Percentiles rank a stretch among this genome's conserved stretches.
These are phyloP conservation scores for Macrophomina phaseolina DNA, from an alignment of 2,329 filamentous ascomycete species.

Conservation along the genomic window DNA sequence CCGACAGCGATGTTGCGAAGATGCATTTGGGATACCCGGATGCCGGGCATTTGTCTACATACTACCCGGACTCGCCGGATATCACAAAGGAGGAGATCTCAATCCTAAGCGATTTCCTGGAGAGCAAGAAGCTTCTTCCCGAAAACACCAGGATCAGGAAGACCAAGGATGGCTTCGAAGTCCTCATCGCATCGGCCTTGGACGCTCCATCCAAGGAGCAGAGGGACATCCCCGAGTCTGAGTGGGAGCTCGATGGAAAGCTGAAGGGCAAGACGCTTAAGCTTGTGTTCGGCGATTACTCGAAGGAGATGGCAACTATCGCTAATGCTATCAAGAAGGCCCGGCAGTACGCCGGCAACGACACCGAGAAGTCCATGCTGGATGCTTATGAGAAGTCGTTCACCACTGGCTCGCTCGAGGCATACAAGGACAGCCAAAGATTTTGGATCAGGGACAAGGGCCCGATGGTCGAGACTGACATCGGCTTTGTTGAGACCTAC, in stretches of 20 bases:
- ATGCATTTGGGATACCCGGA: constrained; percentile 59
- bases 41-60: constrained; percentile 55
- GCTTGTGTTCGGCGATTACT: constrained; percentile 54
- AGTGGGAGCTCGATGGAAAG: constrained; percentile 52
- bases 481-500: constrained; percentile 63
- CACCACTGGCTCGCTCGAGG: constrained; percentile 55
- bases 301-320: constrained; percentile 54
- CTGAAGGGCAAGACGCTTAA: constrained; percentile 53
- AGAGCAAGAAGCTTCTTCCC: constrained; percentile 52
- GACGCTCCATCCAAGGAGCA: constrained; percentile 46
- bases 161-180: constrained; percentile 51
- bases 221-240: constrained; percentile 51
- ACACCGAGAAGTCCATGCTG: constrained; percentile 52
- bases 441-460: constrained; percentile 61
- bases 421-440: constrained; percentile 58
- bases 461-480: constrained; percentile 58
- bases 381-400: constrained; percentile 57
- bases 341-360: constrained; percentile 53
- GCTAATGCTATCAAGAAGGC: constrained; percentile 53
- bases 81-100: constrained; percentile 57
- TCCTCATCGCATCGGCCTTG: constrained; percentile 55
- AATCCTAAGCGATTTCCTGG: constrained; percentile 53
- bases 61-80: constrained; percentile 56
- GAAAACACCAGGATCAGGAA: constrained; percentile 58
- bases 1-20: constrained; percentile 47